These are phyloP conservation scores for Platanus orientalis DNA, from an alignment of 164 flowering plant species.

Conservation along the genomic window DNA sequence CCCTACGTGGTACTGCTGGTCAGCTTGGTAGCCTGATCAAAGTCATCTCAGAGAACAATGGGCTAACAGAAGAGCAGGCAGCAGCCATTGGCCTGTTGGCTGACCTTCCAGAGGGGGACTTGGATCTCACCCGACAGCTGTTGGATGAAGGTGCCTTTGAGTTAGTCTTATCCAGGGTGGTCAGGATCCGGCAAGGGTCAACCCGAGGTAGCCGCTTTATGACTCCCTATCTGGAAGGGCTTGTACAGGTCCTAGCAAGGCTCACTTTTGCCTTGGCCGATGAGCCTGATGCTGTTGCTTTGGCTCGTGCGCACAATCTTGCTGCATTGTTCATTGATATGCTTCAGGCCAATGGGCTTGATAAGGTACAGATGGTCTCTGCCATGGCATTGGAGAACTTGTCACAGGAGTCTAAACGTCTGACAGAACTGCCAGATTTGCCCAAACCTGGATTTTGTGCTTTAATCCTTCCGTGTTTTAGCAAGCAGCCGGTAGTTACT, in stretches of 20 bases:
- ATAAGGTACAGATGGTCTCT: constrained; percentile 83
- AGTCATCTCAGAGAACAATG: constrained; percentile 56
- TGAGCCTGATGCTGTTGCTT: constrained; percentile 49
- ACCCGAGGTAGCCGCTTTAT: constrained; percentile 66
- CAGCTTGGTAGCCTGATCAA: constrained; percentile 69
- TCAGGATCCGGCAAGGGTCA: constrained; percentile 58
- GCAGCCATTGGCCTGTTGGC: constrained; percentile 84
- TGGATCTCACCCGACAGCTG: constrained; percentile 70
- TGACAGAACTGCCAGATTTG: constrained; percentile 58
- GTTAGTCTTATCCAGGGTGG: constrained; percentile 40
- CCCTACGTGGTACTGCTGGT: constrained; percentile 69
- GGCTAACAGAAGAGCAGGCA: constrained; percentile 85
- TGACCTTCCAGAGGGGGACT: constrained; percentile 81
- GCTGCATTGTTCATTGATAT: constrained; percentile 66
- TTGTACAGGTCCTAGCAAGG: constrained; percentile 71
- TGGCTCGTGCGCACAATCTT: constrained; percentile 63
- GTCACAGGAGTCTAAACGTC: constrained; percentile 56
- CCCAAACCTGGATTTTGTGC: constrained; percentile 66
- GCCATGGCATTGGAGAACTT: constrained; percentile 84
- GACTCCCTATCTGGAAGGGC: constrained; percentile 86
- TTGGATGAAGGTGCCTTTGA: constrained; percentile 72
- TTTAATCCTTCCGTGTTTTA: constrained; percentile 63
- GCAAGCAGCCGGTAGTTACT: constrained; percentile 54
- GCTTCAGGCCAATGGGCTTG: constrained; percentile 76
- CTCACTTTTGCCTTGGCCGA: constrained; percentile 64